Evolutionary conservation across 2,329 filamentous ascomycete species (phyloP), one percentile per base, ranked within the genome.

Genomic region (Stachybotrys elegans): DNA sequence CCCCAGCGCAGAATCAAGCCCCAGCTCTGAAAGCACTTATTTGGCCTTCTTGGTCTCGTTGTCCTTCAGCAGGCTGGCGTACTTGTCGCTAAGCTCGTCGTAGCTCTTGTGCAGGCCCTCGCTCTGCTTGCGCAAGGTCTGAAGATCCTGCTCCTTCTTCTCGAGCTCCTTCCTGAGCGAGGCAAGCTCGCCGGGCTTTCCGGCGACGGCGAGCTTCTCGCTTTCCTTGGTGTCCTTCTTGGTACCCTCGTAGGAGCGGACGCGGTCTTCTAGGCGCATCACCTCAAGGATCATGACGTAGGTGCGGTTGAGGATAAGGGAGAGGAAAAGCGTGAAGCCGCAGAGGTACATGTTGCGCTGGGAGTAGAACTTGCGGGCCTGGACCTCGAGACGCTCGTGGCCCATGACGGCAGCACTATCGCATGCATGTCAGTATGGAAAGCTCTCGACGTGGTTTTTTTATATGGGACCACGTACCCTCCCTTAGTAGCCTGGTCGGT

Each of bases 321-420:
- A 97, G 50, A 98, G 85, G 82, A 98, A 97, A 51, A 98, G 85
- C 5, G 93, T 98, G 78, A 98, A 98, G 58, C 93, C 93, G 70
- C 93, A 97, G 50, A 98, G 90, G 74, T 98, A 98, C 93, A 98
- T 98, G 83, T 98, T 98, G 69, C 93, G 91, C 76, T 98, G 92
- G 50, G 91, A 95, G 80, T 98, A 98, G 78, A 98, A 98, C 73
- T 98, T 98, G 79, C 93, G 90, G 53, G 93, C 92, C 71, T 98
- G 93, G 42, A 97, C 92, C 72, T 98, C 93, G 80, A 95, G 90
- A 52, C 93, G 92, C 66, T 97, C 93, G 63, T 88, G 85, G 51
- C 93, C 92, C 58, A 96, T 82, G 48, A 91, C 83, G 42, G 83
- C 80, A 61, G 86, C 69, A 45, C 69, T 73, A 40, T 39, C n/a